Conservation (phyloP, 208 protist genomes). For the Phytomonas sp. region DNA sequence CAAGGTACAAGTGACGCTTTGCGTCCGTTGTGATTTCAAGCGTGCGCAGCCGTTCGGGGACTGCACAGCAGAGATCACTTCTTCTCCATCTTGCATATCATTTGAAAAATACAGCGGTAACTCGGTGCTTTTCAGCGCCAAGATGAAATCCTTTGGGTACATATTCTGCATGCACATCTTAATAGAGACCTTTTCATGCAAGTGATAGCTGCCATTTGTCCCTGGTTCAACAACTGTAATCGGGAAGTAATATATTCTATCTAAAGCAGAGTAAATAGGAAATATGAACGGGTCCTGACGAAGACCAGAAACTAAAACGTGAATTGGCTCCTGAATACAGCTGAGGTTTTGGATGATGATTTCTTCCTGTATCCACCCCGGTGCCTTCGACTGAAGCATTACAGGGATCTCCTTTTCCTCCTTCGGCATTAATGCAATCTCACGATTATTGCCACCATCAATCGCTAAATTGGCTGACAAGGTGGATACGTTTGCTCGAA, state of each 20-base stretch:
- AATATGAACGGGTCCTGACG: conserved; percentile 10
- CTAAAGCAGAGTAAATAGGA: not conserved
- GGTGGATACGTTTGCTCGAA: conserved; percentile 27
- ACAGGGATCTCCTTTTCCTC: conserved; percentile 37
- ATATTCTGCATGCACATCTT: not conserved
- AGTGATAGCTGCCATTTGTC: not conserved
- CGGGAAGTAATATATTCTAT: not conserved
- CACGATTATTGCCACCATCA: conserved; percentile 16
- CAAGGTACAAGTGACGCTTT: conserved; percentile 43
- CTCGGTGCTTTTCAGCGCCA: not conserved
- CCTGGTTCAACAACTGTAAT: not conserved
- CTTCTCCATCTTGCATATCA: not conserved
- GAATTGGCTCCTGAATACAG: conserved; percentile 51
- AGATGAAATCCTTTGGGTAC: not conserved
- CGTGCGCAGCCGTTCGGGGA: conserved; percentile 27
- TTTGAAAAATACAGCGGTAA: not conserved
- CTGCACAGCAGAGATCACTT: not conserved
- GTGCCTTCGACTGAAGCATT: conserved; percentile 29
- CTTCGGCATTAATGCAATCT: conserved; percentile 27
- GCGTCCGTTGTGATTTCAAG: conserved; percentile 32
- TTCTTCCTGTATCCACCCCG: conserved; percentile 48
- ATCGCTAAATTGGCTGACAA: conserved; percentile 22
- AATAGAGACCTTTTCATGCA: not conserved
- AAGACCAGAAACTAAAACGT: conserved; percentile 32
- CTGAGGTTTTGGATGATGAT: conserved; percentile 56